A percentile compares a stretch with the other conserved stretches of the same genome.
Evolutionary conservation across 2,329 filamentous ascomycete species (phyloP).

Genomic region (Aspergillus uvarum): DNA sequence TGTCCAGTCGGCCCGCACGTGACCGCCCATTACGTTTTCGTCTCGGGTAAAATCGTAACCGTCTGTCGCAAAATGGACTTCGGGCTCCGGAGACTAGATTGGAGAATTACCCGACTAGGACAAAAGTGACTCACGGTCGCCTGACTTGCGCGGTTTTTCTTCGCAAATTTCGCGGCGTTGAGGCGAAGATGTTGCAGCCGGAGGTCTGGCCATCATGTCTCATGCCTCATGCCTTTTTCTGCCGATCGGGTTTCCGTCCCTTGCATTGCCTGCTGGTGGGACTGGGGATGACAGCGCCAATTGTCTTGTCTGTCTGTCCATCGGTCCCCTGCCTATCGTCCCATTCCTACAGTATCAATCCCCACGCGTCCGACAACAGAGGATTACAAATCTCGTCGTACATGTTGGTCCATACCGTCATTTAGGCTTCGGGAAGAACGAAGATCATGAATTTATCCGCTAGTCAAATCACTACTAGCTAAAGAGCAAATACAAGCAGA

Average conservation of each 20-base stretch:
- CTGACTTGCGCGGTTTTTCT: slow-evolving; percentile 18
- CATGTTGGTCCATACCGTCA: not conserved
- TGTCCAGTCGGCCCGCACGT: slow-evolving; percentile 13
- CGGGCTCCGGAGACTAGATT: not conserved
- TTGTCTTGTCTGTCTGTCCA: not conserved
- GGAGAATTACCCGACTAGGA: not conserved
- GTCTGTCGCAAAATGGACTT: not conserved
- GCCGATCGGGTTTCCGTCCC: not conserved
- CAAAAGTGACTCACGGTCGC: not conserved
- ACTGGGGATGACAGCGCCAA: not conserved
- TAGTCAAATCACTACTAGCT: not conserved
- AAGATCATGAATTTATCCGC: not conserved
- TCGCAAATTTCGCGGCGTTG: slow-evolving; percentile 2
- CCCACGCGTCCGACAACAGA: not conserved
- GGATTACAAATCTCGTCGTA: not conserved
- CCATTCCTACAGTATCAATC: not conserved
- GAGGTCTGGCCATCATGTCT: too few species aligned
- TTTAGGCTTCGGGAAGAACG: not conserved
- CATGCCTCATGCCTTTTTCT: too few species aligned
- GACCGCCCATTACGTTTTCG: slow-evolving; percentile 20
- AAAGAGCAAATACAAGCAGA: not conserved
- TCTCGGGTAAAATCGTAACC: slow-evolving; percentile 23
- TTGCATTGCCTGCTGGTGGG: slow-evolving; percentile 6
- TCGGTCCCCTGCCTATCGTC: not conserved
- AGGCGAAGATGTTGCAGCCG: not conserved